Conservation (phyloP, 1,139 yeast genomes). For the Candida sp. region DNA sequence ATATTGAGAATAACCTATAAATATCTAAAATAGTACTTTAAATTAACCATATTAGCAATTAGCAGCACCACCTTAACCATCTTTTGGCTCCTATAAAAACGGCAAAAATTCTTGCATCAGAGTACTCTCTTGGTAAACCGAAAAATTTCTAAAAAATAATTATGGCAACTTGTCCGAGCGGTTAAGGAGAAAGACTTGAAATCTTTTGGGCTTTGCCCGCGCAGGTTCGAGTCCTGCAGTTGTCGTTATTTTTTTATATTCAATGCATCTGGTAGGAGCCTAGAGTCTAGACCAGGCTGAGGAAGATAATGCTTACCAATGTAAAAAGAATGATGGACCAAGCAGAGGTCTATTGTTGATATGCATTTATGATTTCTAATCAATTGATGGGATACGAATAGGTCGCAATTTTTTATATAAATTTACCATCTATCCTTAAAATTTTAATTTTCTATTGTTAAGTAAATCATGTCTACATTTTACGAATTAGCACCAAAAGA, state of each 20-base stretch:
- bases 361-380: no score
- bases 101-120: no score
- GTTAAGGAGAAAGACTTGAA: slow-evolving; percentile 55
- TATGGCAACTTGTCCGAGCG: slow-evolving; percentile 52
- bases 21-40: no score
- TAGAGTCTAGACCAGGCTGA: neutral
- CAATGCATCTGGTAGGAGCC: neutral
- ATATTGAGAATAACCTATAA: no score
- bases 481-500: slow-evolving; percentile 41
- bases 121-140: no score
- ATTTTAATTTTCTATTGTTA: neutral
- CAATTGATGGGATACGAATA: no score
- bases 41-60: no score
- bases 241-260: slow-evolving; percentile 32
- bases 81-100: no score
- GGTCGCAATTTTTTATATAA: neutral
- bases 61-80: no score
- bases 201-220: slow-evolving; percentile 56
- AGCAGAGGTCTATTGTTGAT: neutral
- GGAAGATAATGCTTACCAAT: neutral
- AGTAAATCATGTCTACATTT: slow-evolving; percentile 28
- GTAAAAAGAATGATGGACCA: neutral
- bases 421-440: neutral
- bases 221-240: slow-evolving; percentile 57
- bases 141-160: neutral